Evolutionary conservation across 768 basidiomycete genomes (phyloP).

Genomic region (Cystobasidiopsis lactophilus): DNA sequence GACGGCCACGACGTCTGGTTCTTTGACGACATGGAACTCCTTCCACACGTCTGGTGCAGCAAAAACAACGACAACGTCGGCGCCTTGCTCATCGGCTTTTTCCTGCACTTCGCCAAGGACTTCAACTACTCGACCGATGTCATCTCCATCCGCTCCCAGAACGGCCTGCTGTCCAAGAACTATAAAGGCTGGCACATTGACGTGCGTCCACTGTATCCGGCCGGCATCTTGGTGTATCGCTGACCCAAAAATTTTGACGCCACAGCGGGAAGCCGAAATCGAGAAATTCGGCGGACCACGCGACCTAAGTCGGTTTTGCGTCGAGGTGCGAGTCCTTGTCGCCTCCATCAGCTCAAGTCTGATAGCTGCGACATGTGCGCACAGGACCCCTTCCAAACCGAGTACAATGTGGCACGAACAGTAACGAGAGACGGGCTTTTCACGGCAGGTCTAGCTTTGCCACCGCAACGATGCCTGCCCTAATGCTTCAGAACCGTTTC

Average conservation of each 20-base stretch:
- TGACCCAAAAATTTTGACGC: neutral
- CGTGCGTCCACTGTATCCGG: conserved; percentile 29
- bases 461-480: neutral
- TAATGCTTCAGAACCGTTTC: neutral
- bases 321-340: conserved; percentile 43
- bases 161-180: conserved; percentile 71
- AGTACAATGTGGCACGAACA: conserved; percentile 88
- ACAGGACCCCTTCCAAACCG: conserved; percentile 88
- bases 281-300: conserved; percentile 21
- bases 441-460: conserved; percentile 36
- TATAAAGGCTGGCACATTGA: conserved; percentile 88
- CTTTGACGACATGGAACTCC: conserved; percentile 86
- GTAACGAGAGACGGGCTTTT: conserved; percentile 92
- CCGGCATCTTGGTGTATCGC: neutral
- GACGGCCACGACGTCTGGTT: conserved; percentile 40
- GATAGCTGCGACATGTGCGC: neutral
- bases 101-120: conserved; percentile 83
- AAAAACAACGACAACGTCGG: conserved; percentile 78
- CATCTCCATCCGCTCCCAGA: conserved; percentile 50
- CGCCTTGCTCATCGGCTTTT: conserved; percentile 94
- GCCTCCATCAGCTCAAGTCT: no score
- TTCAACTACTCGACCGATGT: conserved; percentile 81
- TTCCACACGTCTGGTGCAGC: conserved; percentile 83
- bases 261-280: conserved; percentile 4
- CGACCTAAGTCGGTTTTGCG: conserved; percentile 84